Evolutionary conservation across 108 stramenopile species (phyloP).

Genomic region (Cyclotella atomus): DNA sequence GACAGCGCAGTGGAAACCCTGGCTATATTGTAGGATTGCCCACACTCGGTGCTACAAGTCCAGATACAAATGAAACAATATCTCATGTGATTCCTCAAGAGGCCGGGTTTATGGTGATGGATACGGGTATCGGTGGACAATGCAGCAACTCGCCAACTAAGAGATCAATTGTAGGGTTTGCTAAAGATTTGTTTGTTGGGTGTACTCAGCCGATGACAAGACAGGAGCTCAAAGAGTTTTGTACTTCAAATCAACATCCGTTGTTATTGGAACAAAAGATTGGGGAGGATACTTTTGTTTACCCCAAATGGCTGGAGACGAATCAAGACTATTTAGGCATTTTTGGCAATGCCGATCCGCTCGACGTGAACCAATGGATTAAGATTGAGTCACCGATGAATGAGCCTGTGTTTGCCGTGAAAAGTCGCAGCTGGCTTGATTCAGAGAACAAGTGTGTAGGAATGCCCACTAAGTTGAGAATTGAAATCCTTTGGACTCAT

Average conservation of each 20-base stretch:
- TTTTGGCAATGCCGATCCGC: constrained; percentile 72
- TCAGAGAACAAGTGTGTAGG: constrained; percentile 25
- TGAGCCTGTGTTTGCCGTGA: neutral
- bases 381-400: constrained; percentile 26
- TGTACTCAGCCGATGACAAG: constrained; percentile 59
- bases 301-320: constrained; percentile 37
- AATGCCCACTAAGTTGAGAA: constrained; percentile 37
- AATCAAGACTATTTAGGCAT: constrained; percentile 47
- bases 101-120: constrained; percentile 45
- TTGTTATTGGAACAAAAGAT: constrained; percentile 17
- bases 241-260: constrained; percentile 26
- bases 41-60: constrained; percentile 44
- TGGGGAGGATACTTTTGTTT: constrained; percentile 10
- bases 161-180: constrained; percentile 45
- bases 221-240: constrained; percentile 51
- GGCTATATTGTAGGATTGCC: constrained; percentile 58
- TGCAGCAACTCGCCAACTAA: constrained; percentile 27
- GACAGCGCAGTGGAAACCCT: constrained; percentile 56
- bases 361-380: constrained; percentile 65
- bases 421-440: constrained; percentile 26
- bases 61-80: constrained; percentile 3
- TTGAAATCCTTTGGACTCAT: constrained; percentile 50
- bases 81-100: constrained; percentile 34
- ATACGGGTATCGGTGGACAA: constrained; percentile 35
- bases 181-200: constrained; percentile 52